Conservation (phyloP, 768 basidiomycete species). For the Pleurotus eryngii region DNA sequence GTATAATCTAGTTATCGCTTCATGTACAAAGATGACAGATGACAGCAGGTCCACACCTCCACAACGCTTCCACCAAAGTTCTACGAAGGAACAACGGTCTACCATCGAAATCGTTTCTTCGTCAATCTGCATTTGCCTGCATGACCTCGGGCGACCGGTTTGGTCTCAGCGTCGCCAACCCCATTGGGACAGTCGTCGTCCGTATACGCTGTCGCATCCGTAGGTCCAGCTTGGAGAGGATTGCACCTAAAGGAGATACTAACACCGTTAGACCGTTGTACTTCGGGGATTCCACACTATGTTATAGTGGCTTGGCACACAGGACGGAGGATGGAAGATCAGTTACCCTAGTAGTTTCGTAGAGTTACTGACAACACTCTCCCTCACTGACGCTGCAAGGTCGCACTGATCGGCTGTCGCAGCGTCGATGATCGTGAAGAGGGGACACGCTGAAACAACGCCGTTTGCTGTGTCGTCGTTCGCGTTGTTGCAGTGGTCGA, state of each 20-base stretch:
- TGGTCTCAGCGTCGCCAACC: background rate
- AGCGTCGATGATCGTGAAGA: slow-evolving; percentile 29
- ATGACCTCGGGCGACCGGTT: background rate
- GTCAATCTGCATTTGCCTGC: slow-evolving; percentile 1
- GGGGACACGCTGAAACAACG: slow-evolving; percentile 36
- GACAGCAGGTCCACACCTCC: no score
- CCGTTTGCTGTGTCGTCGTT: slow-evolving; percentile 32
- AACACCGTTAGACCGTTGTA: no score
- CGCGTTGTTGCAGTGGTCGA: slow-evolving; percentile 41
- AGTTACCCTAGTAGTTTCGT: slow-evolving; percentile 26
- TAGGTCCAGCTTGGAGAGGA: slow-evolving; percentile 35
- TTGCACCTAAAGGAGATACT: slow-evolving; percentile 27
- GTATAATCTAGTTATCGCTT: no score
- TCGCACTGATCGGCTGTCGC: slow-evolving; percentile 16
- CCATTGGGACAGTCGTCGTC: slow-evolving; percentile 22
- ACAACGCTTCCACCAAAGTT: no score
- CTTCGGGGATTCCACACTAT: no score
- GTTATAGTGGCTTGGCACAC: no score
- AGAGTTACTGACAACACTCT: slow-evolving; percentile 19
- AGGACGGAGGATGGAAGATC: no score
- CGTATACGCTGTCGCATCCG: slow-evolving; percentile 31
- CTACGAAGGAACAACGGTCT: no score
- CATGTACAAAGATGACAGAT: no score
- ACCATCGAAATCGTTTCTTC: background rate
- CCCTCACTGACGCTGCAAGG: slow-evolving; percentile 26